Percentiles rank a stretch among this genome's conserved stretches.
These are phyloP conservation scores for Pseudevernia furfuracea DNA, from an alignment of 495 filamentous ascomycete species.

Conservation along the genomic window DNA sequence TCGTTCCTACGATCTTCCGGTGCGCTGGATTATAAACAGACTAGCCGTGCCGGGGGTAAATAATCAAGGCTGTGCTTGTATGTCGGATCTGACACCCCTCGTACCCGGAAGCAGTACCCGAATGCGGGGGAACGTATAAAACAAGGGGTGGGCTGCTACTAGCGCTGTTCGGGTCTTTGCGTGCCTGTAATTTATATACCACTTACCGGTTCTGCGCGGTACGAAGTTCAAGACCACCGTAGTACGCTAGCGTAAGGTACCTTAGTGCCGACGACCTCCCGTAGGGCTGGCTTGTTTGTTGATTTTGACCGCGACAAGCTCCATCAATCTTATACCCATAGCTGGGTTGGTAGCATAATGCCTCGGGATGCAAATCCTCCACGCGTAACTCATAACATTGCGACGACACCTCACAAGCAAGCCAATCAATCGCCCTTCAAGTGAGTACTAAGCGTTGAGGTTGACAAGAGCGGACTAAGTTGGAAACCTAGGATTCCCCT, in stretches of 20 bases:
- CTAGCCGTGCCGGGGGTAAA: no score
- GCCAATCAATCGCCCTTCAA: constrained; percentile 57
- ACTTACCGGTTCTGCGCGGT: background rate
- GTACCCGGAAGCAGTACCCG: no score
- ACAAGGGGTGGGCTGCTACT: no score
- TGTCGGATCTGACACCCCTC: no score
- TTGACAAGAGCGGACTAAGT: constrained; percentile 16
- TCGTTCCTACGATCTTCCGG: no score
- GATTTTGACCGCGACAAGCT: constrained; percentile 1
- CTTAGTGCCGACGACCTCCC: no score
- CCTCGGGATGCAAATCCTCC: constrained; percentile 61
- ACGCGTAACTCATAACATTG: constrained; percentile 43
- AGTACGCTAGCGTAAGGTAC: no score
- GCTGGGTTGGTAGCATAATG: constrained; percentile 42
- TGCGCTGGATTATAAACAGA: no score
- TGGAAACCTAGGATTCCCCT: constrained; percentile 64
- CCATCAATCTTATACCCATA: background rate
- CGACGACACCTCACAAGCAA: constrained; percentile 51
- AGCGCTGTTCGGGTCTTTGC: no score
- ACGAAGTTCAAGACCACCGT: background rate
- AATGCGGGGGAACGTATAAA: no score
- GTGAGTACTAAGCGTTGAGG: constrained; percentile 41
- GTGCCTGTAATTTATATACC: no score
- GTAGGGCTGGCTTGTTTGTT: constrained; percentile 4
- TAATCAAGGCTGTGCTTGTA: no score